These are phyloP conservation scores for Parathielavia hyrcaniae DNA, from an alignment of 495 filamentous ascomycete species.

Conservation along the genomic window DNA sequence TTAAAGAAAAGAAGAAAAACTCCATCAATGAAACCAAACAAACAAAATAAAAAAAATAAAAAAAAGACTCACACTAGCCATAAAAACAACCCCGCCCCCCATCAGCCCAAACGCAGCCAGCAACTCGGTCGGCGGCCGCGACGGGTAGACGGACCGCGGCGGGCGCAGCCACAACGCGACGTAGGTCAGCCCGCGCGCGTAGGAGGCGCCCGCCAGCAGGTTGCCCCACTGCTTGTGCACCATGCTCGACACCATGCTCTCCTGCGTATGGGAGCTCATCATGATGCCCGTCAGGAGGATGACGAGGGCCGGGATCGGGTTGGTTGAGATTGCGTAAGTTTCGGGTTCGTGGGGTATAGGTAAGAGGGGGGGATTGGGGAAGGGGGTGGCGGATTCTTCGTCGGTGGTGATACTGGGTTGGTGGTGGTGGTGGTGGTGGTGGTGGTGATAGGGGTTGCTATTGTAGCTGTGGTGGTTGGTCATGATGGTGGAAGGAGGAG, in stretches of 20 bases:
- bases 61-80: slow-evolving; percentile 66
- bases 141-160: slow-evolving; percentile 76
- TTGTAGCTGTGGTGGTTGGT: slow-evolving; percentile 28
- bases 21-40: too few species aligned
- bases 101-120: slow-evolving; percentile 81
- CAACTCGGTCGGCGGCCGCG: slow-evolving; percentile 86
- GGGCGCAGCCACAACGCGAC: slow-evolving; percentile 71
- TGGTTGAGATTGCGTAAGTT: slow-evolving; percentile 70
- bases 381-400: slow-evolving; percentile 18
- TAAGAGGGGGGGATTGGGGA: slow-evolving; percentile 35
- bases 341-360: slow-evolving; percentile 49
- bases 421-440: slow-evolving; percentile 26
- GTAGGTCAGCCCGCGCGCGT: slow-evolving; percentile 76
- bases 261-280: slow-evolving; percentile 92
- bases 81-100: slow-evolving; percentile 83
- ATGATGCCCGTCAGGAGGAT: slow-evolving; percentile 82
- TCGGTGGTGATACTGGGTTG: slow-evolving; percentile 32
- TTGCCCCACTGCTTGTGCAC: slow-evolving; percentile 93
- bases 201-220: slow-evolving; percentile 72
- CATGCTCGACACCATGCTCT: slow-evolving; percentile 79
- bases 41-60: not conserved
- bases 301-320: slow-evolving; percentile 81
- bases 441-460: slow-evolving; percentile 33
- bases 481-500: slow-evolving; percentile 18
- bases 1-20: not conserved